Conservation (phyloP, 345 rosid species). For the Aquilaria yunnanensis region DNA sequence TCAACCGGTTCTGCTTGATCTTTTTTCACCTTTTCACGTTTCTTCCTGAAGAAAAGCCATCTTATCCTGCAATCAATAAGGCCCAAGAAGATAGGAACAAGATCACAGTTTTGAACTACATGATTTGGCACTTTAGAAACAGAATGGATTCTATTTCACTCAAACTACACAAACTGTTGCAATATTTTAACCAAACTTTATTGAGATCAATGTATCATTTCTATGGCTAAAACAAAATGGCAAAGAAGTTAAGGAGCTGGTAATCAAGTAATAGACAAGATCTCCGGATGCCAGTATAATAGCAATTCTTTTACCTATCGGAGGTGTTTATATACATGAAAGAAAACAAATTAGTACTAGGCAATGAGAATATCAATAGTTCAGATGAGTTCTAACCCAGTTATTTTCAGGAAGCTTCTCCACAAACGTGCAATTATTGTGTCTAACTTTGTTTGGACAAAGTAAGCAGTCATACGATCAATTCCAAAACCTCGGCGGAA, state of each 20-base stretch:
- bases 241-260: too few species aligned
- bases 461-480: slow-evolving; percentile 52
- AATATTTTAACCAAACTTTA: too few species aligned
- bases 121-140: not conserved
- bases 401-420: slow-evolving; percentile 38
- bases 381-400: slow-evolving; percentile 38
- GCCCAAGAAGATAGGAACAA: not conserved
- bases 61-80: slow-evolving; percentile 31
- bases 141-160: too few species aligned
- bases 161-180: too few species aligned
- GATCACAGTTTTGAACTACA: not conserved
- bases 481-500: slow-evolving; percentile 81
- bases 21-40: slow-evolving; percentile 9
- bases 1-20: slow-evolving; percentile 26
- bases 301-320: too few species aligned
- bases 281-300: too few species aligned
- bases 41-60: slow-evolving; percentile 29
- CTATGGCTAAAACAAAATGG: too few species aligned
- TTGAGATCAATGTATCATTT: too few species aligned
- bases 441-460: slow-evolving; percentile 43
- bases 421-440: slow-evolving; percentile 51
- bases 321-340: too few species aligned
- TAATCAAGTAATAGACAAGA: too few species aligned
- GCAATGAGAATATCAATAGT: not conserved
- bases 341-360: not conserved